A percentile compares a stretch with the other conserved stretches of the same genome.
Evolutionary conservation across 768 basidiomycete species (phyloP).

Genomic region (Podaxis sp.): DNA sequence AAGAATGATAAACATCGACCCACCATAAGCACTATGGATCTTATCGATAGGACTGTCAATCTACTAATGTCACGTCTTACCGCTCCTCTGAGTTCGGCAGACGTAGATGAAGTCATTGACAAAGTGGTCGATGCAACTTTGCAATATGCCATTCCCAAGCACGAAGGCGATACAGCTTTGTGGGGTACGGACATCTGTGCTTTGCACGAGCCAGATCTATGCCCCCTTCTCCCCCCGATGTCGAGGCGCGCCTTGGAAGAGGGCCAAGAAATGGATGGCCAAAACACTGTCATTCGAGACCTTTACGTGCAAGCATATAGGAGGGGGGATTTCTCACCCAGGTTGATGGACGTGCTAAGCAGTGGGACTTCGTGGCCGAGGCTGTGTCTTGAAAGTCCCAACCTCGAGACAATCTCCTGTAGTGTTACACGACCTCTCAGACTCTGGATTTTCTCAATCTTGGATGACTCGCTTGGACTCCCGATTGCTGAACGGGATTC

Average conservation of each 20-base stretch:
- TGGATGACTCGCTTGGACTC: slow-evolving; percentile 69
- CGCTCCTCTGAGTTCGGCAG: slow-evolving; percentile 54
- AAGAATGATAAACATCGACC: slow-evolving; percentile 49
- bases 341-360: slow-evolving; percentile 56
- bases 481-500: slow-evolving; percentile 32
- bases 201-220: slow-evolving; percentile 57
- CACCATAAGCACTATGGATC: slow-evolving; percentile 71
- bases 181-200: slow-evolving; percentile 62
- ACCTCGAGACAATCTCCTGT: slow-evolving; percentile 64
- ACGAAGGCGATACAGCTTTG: slow-evolving; percentile 41
- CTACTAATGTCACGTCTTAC: slow-evolving; percentile 51
- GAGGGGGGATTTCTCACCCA: slow-evolving; percentile 54
- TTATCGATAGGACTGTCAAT: slow-evolving; percentile 68
- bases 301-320: slow-evolving; percentile 67
- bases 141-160: slow-evolving; percentile 73
- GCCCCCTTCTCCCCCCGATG: slow-evolving; percentile 53
- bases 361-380: slow-evolving; percentile 69
- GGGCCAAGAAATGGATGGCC: slow-evolving; percentile 28
- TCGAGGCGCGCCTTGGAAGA: slow-evolving; percentile 44
- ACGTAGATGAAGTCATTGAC: slow-evolving; percentile 64
- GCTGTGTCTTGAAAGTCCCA: slow-evolving; percentile 78
- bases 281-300: slow-evolving; percentile 33
- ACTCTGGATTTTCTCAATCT: slow-evolving; percentile 62
- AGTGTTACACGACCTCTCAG: slow-evolving; percentile 65
- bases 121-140: slow-evolving; percentile 73